Percentiles rank a stretch among this genome's conserved stretches.
These are phyloP conservation scores for Plasmodium sp. DNA, from an alignment of 169 alveolate genomes.

Conservation along the genomic window DNA sequence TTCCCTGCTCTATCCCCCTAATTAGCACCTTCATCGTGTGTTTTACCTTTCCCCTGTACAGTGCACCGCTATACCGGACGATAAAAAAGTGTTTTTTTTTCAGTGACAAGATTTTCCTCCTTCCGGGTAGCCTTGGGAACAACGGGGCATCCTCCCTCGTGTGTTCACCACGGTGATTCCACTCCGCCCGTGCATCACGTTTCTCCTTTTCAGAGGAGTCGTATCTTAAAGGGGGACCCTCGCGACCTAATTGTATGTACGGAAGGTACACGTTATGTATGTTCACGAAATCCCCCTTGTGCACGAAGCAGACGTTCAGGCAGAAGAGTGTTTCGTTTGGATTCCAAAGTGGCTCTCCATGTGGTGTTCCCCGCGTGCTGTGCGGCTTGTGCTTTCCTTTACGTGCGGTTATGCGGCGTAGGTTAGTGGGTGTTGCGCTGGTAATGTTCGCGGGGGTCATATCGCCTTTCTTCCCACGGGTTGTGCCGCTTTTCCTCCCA, in stretches of 20 bases:
- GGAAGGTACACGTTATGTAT: conserved; percentile 70
- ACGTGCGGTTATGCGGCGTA: neutral
- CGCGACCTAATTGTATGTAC: conserved; percentile 21
- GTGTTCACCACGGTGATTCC: neutral
- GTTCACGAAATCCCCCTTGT: conserved; percentile 40
- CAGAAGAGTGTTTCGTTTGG: conserved; percentile 40
- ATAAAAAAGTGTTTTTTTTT: conserved; percentile 10
- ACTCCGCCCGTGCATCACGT: neutral
- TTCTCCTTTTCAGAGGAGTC: neutral
- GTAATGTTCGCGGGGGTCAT: neutral
- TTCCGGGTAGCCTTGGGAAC: neutral
- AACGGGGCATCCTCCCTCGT: neutral
- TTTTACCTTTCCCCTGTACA: neutral
- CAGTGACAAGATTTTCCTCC: conserved; percentile 13
- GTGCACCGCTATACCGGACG: conserved; percentile 1
- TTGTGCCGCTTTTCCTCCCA: conserved; percentile 2
- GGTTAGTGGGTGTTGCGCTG: neutral
- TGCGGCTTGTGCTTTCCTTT: neutral
- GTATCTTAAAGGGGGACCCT: neutral
- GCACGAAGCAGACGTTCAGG: conserved; percentile 38
- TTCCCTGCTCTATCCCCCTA: neutral
- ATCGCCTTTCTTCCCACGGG: neutral
- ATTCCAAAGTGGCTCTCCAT: neutral
- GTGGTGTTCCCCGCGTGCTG: neutral
- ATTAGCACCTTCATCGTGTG: neutral